Evolutionary conservation across 2,329 filamentous ascomycete genomes (phyloP).

Genomic region (Byssochlamys sp.): DNA sequence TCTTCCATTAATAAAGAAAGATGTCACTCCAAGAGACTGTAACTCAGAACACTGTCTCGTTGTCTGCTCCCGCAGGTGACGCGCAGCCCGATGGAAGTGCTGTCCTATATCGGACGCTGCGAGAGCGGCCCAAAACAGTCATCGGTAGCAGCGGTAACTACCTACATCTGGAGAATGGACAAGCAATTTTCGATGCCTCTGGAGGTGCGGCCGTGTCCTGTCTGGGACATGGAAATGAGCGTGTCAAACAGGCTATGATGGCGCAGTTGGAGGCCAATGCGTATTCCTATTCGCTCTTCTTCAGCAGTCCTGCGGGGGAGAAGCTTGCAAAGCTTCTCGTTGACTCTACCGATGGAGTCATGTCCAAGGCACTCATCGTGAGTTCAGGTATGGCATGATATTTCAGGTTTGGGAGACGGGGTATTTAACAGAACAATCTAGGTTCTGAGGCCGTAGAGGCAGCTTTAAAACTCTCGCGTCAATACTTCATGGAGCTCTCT

Average conservation of each 20-base stretch:
- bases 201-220: constrained; percentile 63
- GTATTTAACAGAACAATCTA: constrained; percentile 13
- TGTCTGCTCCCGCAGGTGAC: background rate
- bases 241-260: constrained; percentile 51
- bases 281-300: constrained; percentile 51
- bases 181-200: constrained; percentile 57
- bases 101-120: constrained; percentile 43
- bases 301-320: constrained; percentile 43
- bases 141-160: constrained; percentile 39
- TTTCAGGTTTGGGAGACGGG: background rate
- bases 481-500: constrained; percentile 52
- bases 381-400: constrained; percentile 39
- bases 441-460: constrained; percentile 59
- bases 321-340: constrained; percentile 41
- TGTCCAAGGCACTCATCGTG: constrained; percentile 47
- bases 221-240: constrained; percentile 55
- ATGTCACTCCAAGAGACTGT: background rate
- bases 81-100: constrained; percentile 9
- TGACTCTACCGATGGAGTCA: constrained; percentile 40
- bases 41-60: background rate
- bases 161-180: constrained; percentile 41
- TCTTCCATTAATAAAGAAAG: background rate
- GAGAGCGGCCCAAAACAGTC: constrained; percentile 34
- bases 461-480: constrained; percentile 54
- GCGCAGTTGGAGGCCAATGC: constrained; percentile 48